Percentiles rank a stretch among this genome's conserved stretches.
Conservation (phyloP, 148 eudicot genomes). For the Heliamphora exappendiculata region DNA sequence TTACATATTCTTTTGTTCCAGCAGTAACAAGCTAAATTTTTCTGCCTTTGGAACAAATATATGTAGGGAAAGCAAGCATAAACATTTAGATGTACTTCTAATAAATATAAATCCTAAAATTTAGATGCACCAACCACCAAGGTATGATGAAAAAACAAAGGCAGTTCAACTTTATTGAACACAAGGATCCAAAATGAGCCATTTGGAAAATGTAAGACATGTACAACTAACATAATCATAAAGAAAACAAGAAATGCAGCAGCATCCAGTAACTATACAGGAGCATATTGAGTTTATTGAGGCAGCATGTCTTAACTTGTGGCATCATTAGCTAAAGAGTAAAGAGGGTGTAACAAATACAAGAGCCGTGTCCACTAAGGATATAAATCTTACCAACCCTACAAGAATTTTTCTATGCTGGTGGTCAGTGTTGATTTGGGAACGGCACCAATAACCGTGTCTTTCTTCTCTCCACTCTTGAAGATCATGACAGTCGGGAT, state of each 20-base stretch:
- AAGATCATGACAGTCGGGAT: constrained; percentile 84
- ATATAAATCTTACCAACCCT: constrained; percentile 10
- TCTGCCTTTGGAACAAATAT: background rate
- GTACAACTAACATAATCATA: background rate
- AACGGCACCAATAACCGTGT: constrained; percentile 89
- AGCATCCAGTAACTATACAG: constrained; percentile 9
- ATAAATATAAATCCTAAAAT: background rate
- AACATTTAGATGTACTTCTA: background rate
- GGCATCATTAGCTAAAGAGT: background rate
- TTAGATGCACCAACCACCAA: background rate
- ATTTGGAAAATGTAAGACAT: constrained; percentile 1
- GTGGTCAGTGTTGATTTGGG: constrained; percentile 65
- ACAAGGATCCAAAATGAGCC: background rate
- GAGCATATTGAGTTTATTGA: constrained; percentile 12
- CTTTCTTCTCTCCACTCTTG: constrained; percentile 89
- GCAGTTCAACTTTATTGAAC: background rate
- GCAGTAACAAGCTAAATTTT: background rate
- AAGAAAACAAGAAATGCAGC: constrained; percentile 1
- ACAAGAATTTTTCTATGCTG: constrained; percentile 76
- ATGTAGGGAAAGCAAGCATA: background rate
- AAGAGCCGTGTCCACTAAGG: background rate
- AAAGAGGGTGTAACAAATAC: background rate
- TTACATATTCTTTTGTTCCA: background rate
- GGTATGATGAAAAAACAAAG: background rate
- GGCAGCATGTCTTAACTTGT: background rate